Percentiles rank a stretch among this genome's conserved stretches.
These are phyloP conservation scores for Byssothecium circinans DNA, from an alignment of 2,329 filamentous ascomycete species.

Conservation along the genomic window DNA sequence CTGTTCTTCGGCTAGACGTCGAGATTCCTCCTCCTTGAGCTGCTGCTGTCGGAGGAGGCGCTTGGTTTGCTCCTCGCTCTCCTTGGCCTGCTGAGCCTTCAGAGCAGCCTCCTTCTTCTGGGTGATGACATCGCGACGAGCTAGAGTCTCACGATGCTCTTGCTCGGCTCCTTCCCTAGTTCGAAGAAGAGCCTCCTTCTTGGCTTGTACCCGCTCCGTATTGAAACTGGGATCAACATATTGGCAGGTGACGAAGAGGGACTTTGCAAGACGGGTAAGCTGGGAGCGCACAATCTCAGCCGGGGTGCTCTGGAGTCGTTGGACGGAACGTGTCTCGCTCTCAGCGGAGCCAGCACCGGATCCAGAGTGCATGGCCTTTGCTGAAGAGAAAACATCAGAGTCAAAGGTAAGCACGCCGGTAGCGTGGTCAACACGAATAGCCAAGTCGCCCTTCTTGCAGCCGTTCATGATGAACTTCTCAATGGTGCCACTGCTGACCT, in stretches of 20 bases:
- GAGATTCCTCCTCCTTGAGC: conserved; percentile 84
- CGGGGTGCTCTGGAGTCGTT: conserved; percentile 95
- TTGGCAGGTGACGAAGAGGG: conserved; percentile 89
- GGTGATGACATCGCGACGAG: conserved; percentile 86
- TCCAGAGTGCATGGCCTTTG: conserved; percentile 86
- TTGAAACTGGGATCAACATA: conserved; percentile 93
- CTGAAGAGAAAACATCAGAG: conserved; percentile 95
- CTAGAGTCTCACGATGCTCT: conserved; percentile 83
- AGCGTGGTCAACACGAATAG: conserved; percentile 94
- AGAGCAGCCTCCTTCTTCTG: conserved; percentile 97
- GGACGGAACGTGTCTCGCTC: conserved; percentile 78
- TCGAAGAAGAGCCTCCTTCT: conserved; percentile 76
- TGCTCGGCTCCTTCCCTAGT: conserved; percentile 87
- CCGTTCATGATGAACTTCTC: conserved; percentile 99
- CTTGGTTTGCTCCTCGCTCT: conserved; percentile 88
- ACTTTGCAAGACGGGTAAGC: conserved; percentile 86
- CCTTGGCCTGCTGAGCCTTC: conserved; percentile 81
- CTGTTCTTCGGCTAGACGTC: conserved; percentile 88
- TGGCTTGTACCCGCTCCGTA: conserved; percentile 75
- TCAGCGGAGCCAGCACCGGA: conserved; percentile 86
- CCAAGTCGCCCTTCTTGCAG: conserved; percentile 98
- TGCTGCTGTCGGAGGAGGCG: conserved; percentile 86
- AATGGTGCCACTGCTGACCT: conserved; percentile 85
- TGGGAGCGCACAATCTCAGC: conserved; percentile 97
- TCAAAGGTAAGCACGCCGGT: conserved; percentile 96